phyloP scores from a whole-genome alignment of 176 grass and related monocot genomes.

The Themeda triandra region DNA sequence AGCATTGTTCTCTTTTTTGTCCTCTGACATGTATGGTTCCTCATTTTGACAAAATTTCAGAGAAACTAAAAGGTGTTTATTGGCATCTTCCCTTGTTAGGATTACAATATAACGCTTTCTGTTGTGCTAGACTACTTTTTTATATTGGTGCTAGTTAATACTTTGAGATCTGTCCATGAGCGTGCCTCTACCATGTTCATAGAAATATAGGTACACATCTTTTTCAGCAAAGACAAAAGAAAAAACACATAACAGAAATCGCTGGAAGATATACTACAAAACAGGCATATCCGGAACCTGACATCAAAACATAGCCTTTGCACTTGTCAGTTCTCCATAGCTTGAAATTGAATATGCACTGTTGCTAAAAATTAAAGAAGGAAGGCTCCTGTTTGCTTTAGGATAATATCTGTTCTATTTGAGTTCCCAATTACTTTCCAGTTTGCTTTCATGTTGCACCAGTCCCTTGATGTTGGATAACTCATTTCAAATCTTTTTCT shows the following conservation, averaged over 20 bases:
- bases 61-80: neutral
- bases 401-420: neutral
- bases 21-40: neutral
- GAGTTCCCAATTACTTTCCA: neutral
- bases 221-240: neutral
- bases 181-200: neutral
- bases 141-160: neutral
- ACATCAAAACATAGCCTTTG: neutral
- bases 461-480: neutral
- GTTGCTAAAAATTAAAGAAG: neutral
- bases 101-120: neutral
- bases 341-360: neutral
- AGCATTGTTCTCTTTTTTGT: conserved; percentile 1
- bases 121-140: neutral
- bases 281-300: neutral
- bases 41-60: neutral
- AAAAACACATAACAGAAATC: neutral
- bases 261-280: neutral
- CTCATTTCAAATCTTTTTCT: conserved; percentile 22
- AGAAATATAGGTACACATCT: no score
- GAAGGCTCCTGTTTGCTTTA: neutral
- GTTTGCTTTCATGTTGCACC: neutral
- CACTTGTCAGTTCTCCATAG: neutral
- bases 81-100: neutral
- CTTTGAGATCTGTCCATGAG: neutral